These are phyloP conservation scores for Suhomyces sp. DNA, from an alignment of 805 yeast species.

Conservation along the genomic window DNA sequence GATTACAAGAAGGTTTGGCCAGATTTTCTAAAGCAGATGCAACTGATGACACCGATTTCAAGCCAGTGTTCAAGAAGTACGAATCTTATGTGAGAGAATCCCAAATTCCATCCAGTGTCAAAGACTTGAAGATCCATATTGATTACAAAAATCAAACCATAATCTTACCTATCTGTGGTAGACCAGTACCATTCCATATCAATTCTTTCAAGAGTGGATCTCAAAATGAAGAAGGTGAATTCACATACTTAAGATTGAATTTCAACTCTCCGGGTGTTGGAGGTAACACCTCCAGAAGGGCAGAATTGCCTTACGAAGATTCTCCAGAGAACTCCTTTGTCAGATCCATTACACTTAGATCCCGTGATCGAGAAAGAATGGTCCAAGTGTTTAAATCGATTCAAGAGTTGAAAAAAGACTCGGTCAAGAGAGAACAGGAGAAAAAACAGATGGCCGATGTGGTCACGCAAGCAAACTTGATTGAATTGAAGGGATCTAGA, in stretches of 20 bases:
- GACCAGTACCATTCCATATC: constrained; percentile 98
- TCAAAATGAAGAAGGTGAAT: constrained; percentile 94
- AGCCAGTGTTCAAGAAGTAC: constrained; percentile 81
- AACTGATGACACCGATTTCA: constrained; percentile 56
- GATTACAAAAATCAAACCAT: constrained; percentile 88
- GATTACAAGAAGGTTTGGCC: constrained; percentile 83
- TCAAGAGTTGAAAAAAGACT: constrained; percentile 87
- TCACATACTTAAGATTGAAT: constrained; percentile 83
- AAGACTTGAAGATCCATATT: constrained; percentile 82
- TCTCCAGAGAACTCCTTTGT: constrained; percentile 82
- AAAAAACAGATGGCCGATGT: constrained; percentile 91
- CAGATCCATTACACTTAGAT: constrained; percentile 82
- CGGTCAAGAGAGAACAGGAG: constrained; percentile 87
- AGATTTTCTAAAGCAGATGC: constrained; percentile 81
- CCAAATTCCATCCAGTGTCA: constrained; percentile 81
- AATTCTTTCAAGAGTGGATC: constrained; percentile 92
- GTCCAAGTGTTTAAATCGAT: constrained; percentile 85
- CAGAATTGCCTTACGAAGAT: constrained; percentile 89
- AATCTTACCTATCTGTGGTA: constrained; percentile 85
- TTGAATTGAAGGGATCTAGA: constrained; percentile 80
- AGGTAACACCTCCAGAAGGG: constrained; percentile 63
- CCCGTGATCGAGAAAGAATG: constrained; percentile 89
- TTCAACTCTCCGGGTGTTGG: constrained; percentile 91
- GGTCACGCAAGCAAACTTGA: constrained; percentile 82
- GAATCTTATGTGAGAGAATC: constrained; percentile 93